Evolutionary conservation across 495 filamentous ascomycete genomes (phyloP).

Genomic region (Rhypophila decipiens): DNA sequence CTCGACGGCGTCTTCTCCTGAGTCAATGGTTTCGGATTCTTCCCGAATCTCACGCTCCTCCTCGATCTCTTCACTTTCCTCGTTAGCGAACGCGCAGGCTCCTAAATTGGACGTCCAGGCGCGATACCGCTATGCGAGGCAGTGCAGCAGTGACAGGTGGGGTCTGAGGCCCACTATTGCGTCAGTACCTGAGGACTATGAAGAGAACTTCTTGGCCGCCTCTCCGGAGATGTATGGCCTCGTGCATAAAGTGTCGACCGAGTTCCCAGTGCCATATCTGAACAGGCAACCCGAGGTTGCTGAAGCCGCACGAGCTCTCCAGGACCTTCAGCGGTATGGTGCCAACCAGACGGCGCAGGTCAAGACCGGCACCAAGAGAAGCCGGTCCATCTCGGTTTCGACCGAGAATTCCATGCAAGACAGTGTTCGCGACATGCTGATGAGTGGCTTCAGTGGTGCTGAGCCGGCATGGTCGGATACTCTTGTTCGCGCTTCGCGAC

Average conservation of each 20-base stretch:
- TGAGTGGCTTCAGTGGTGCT: conserved; percentile 15
- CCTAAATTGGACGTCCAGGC: conserved; percentile 72
- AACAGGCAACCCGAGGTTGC: conserved; percentile 38
- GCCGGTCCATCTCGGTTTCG: conserved; percentile 59
- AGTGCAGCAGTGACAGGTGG: conserved; percentile 47
- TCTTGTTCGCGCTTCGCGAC: conserved; percentile 19
- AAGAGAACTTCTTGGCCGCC: conserved; percentile 49
- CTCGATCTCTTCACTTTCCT: conserved; percentile 65
- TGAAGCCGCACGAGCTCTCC: conserved; percentile 62
- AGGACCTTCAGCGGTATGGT: conserved; percentile 49
- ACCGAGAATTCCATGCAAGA: conserved; percentile 63
- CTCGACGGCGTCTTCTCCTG: conserved; percentile 76
- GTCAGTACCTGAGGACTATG: conserved; percentile 46
- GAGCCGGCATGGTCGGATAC: conserved; percentile 32
- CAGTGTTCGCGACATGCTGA: conserved; percentile 61
- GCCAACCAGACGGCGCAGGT: conserved; percentile 21
- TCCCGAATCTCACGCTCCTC: conserved; percentile 69
- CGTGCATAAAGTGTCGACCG: conserved; percentile 47
- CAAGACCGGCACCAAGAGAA: conserved; percentile 54
- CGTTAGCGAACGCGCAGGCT: conserved; percentile 61
- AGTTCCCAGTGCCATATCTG: conserved; percentile 45
- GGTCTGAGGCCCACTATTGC: conserved; percentile 40
- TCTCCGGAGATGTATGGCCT: conserved; percentile 58
- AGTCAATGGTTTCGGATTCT: conserved; percentile 84
- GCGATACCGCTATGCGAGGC: conserved; percentile 72